Base-by-base conservation (phyloP, 2,329 filamentous ascomycete genomes). In the Ophiostoma novo-ulmi region DNA sequence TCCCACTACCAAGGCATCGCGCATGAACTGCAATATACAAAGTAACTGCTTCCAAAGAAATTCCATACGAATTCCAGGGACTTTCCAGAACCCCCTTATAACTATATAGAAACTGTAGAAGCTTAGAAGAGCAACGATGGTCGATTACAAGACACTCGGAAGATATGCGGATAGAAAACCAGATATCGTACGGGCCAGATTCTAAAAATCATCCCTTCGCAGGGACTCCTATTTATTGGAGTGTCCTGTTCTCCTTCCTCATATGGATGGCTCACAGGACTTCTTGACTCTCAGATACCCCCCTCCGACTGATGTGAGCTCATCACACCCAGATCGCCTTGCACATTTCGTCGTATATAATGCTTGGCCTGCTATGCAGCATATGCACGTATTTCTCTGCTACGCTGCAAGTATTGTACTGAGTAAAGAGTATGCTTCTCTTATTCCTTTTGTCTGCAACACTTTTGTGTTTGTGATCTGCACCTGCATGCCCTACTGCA, bases 241-340 rank as follows among this genome's bases (percentile, higher is more conserved):
- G 22, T 22, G 52, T 22, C 52, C n/a, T 58, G 52, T 58, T 64
- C 69, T 70, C 69, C 69, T 70, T 67, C 69, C 69, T 26, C 58
- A 70, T 70, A 41, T 61, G 64, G 69, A 61, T 70, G 66, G 69
- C 61, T 70, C 44, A 58, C 52, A 58, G 52, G n/a, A 58, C 22
- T 31, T 4, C n/a, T 17, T 22, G n/a, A 58, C n/a, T 55, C 48
- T 22, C 48, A 22, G 5, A 20, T 20, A 2, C 2, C 1, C 44
- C 7, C 14, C 17, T 20, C n/a, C 20, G 17, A 6, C 44, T 20
- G 44, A 48, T n/a, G 44, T 20, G 26, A 55, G 22, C n/a, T 26
- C 52, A 26, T 58, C 52, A 58, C 52, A 26, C 22, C 44, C 52
- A n/a, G 44, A 48, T 22, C 11, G 8, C 3, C 14, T 10, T 31